phyloP scores from a whole-genome alignment of 2,329 filamentous ascomycete species.

The Xylariaceae sp. region DNA sequence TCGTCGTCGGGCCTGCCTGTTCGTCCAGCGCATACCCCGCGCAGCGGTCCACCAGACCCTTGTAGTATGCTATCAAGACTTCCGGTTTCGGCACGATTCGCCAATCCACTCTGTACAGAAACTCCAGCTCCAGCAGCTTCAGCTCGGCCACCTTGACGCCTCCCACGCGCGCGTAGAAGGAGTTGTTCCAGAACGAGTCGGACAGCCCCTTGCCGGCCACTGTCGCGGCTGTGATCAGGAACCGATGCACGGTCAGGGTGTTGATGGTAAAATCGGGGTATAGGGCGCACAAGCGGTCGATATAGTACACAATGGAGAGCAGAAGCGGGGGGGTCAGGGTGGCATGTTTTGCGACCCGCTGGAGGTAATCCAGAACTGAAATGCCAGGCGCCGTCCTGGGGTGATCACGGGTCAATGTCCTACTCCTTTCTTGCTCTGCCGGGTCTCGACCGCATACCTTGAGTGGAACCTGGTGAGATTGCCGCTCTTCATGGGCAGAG shows the following conservation, averaged over 20 bases:
- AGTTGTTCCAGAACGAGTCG: slow-evolving; percentile 97
- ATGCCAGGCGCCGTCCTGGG: slow-evolving; percentile 69
- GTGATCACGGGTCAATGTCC: not conserved
- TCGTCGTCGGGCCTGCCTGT: slow-evolving; percentile 21
- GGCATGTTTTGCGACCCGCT: slow-evolving; percentile 86
- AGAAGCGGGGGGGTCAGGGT: slow-evolving; percentile 88
- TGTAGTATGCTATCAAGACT: slow-evolving; percentile 87
- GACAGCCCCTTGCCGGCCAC: slow-evolving; percentile 94
- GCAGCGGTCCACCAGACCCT: slow-evolving; percentile 66
- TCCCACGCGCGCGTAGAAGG: slow-evolving; percentile 88
- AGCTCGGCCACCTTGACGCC: slow-evolving; percentile 86
- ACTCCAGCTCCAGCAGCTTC: slow-evolving; percentile 86
- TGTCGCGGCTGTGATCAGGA: slow-evolving; percentile 90
- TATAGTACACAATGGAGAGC: slow-evolving; percentile 99
- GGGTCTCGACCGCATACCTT: slow-evolving; percentile 44
- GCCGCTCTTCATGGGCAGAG: slow-evolving; percentile 73
- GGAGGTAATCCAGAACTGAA: slow-evolving; percentile 87
- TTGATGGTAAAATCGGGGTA: slow-evolving; percentile 96
- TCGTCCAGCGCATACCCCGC: slow-evolving; percentile 47
- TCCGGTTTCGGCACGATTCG: slow-evolving; percentile 94
- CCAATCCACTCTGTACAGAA: slow-evolving; percentile 89
- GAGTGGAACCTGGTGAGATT: slow-evolving; percentile 93
- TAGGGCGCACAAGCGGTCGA: slow-evolving; percentile 84
- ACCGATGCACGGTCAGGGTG: slow-evolving; percentile 92
- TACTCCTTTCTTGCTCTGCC: slow-evolving; percentile 1